A percentile compares a stretch with the other conserved stretches of the same genome.
Conservation (phyloP, 352 stramenopile genomes). For the Pythium phragmitis region DNA sequence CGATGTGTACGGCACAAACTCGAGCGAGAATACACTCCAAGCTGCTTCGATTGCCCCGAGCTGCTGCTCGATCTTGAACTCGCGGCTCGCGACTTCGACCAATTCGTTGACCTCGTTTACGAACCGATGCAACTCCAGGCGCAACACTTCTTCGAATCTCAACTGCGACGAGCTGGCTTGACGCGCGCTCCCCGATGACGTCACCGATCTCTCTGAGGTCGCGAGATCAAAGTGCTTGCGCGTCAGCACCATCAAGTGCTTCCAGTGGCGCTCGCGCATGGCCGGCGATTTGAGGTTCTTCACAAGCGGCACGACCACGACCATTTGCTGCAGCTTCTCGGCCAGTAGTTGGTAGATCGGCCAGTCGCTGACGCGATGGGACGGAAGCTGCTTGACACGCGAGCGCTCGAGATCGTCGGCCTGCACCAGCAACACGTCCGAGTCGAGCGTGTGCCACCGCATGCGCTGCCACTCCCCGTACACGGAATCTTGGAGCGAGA, state of each 20-base stretch:
- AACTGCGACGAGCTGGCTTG: conserved; percentile 37
- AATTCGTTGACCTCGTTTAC: conserved; percentile 94
- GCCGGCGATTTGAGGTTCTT: conserved; percentile 87
- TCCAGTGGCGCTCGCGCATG: conserved; percentile 90
- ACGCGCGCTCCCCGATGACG: neutral
- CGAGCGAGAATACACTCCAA: conserved; percentile 90
- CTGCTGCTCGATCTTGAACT: conserved; percentile 97
- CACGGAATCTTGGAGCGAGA: conserved; percentile 79
- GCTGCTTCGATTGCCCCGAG: conserved; percentile 90
- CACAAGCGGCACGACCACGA: conserved; percentile 88
- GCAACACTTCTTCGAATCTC: conserved; percentile 91
- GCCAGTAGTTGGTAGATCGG: conserved; percentile 91
- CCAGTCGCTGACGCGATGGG: conserved; percentile 72
- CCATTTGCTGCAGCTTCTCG: conserved; percentile 91
- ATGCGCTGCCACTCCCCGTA: conserved; percentile 83
- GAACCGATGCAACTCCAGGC: conserved; percentile 90
- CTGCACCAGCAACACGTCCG: conserved; percentile 85
- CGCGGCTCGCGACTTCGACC: conserved; percentile 93
- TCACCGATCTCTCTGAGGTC: neutral
- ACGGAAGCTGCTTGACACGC: conserved; percentile 47
- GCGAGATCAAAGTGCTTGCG: conserved; percentile 84
- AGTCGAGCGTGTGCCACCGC: conserved; percentile 89
- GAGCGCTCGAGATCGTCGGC: conserved; percentile 79
- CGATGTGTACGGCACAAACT: conserved; percentile 92
- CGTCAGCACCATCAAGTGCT: conserved; percentile 82